These are phyloP conservation scores for Thalia dealbata DNA, from an alignment of 176 grass and related monocot species.

Conservation along the genomic window DNA sequence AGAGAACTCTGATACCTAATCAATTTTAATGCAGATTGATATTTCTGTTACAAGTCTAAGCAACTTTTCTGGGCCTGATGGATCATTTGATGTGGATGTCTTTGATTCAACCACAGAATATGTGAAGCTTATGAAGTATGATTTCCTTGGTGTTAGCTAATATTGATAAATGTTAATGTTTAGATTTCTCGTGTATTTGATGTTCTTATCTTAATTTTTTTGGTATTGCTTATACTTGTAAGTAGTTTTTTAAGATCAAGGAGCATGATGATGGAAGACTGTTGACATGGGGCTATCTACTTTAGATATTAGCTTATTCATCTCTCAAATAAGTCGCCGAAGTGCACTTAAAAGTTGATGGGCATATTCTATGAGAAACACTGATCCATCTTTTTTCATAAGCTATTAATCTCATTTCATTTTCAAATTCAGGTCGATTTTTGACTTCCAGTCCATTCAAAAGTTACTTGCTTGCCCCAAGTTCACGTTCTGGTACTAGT, in stretches of 20 bases:
- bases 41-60: constrained; percentile 68
- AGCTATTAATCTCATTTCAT: not conserved
- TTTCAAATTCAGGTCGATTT: constrained; percentile 50
- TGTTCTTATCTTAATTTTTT: not conserved
- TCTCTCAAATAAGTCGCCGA: not conserved
- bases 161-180: not conserved
- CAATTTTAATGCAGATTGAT: constrained; percentile 51
- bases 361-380: not conserved
- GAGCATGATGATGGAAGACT: not conserved
- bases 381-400: not conserved
- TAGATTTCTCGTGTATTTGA: not conserved
- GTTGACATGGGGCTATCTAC: not conserved
- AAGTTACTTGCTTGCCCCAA: constrained; percentile 78
- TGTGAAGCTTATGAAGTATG: constrained; percentile 96
- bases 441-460: constrained; percentile 83
- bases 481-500: constrained; percentile 86
- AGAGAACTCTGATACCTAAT: not conserved
- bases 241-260: not conserved
- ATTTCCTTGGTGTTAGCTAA: not conserved
- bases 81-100: constrained; percentile 87
- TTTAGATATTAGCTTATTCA: not conserved
- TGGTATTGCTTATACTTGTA: not conserved
- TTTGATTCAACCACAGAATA: constrained; percentile 89
- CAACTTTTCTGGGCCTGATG: constrained; percentile 69
- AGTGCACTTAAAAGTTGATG: not conserved